A percentile compares a stretch with the other conserved stretches of the same genome.
phyloP scores from a whole-genome alignment of 805 yeast genomes.

The Starmerella riodocensis region DNA sequence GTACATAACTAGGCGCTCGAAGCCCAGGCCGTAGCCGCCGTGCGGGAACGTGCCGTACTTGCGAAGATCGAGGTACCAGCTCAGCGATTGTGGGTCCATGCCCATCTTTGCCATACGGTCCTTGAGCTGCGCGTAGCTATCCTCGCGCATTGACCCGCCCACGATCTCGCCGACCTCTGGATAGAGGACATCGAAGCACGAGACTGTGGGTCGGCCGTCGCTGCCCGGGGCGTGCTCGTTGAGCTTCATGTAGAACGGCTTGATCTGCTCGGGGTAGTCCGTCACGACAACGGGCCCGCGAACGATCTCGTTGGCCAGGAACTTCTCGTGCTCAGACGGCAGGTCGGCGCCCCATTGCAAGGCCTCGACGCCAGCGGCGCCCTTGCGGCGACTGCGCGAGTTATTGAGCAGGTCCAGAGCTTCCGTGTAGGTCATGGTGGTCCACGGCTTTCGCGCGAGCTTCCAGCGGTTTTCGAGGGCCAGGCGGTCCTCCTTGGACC shows the following conservation, averaged over 20 bases:
- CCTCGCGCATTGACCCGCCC: conserved; percentile 91
- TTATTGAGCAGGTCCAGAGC: conserved; percentile 47
- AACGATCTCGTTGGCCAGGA: conserved; percentile 54
- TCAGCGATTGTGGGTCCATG: conserved; percentile 45
- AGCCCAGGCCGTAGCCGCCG: conserved; percentile 95
- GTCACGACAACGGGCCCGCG: conserved; percentile 75
- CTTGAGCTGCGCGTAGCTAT: conserved; percentile 37
- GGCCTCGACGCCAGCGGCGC: not conserved
- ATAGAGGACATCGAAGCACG: conserved; percentile 75
- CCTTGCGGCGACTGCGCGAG: conserved; percentile 24
- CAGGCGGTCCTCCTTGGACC: conserved; percentile 29
- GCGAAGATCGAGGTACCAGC: conserved; percentile 72
- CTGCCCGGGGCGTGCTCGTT: too few relatives aligned
- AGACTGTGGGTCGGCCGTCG: conserved; percentile 42
- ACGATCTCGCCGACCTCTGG: conserved; percentile 89
- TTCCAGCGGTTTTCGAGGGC: conserved; percentile 46
- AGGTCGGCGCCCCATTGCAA: conserved; percentile 63
- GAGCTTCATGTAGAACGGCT: conserved; percentile 86
- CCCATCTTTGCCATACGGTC: conserved; percentile 38
- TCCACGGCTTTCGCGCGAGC: conserved; percentile 45
- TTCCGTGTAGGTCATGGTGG: conserved; percentile 55
- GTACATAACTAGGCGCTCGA: conserved; percentile 70
- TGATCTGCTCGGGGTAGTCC: conserved; percentile 63
- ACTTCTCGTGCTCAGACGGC: conserved; percentile 80
- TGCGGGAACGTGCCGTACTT: conserved; percentile 76